phyloP scores from a whole-genome alignment of 163 green algal genomes.

The Chlorella variabilis region DNA sequence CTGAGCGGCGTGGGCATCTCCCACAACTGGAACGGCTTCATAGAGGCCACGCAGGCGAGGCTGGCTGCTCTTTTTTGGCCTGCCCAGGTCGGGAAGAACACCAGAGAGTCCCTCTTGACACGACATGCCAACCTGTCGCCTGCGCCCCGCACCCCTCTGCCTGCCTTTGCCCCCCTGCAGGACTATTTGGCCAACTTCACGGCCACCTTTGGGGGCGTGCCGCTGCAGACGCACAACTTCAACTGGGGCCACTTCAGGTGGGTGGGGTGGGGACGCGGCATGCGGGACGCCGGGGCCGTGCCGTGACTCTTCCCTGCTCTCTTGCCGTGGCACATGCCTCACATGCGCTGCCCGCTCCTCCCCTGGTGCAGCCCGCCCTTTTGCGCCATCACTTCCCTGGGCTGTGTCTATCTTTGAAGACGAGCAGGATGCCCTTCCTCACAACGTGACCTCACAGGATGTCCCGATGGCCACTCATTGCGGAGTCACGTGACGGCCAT shows the following conservation, averaged over 20 bases:
- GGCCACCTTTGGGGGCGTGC: slow-evolving; percentile 13
- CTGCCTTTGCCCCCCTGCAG: neutral
- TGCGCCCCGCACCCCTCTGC: neutral
- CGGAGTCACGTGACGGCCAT: no score
- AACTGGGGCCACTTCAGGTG: slow-evolving; percentile 14
- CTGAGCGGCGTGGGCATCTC: slow-evolving; percentile 37
- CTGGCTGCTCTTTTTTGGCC: neutral
- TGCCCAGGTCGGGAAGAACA: no score
- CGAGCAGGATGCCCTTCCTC: neutral
- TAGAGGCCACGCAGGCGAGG: neutral
- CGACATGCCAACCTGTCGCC: no score
- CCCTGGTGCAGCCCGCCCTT: slow-evolving; percentile 7
- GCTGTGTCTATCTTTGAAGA: slow-evolving; percentile 20
- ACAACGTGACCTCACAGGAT: no score
- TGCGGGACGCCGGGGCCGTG: no score
- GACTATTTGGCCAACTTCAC: slow-evolving; percentile 28
- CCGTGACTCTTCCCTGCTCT: no score
- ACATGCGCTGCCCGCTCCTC: neutral
- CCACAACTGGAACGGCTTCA: slow-evolving; percentile 21
- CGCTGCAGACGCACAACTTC: slow-evolving; percentile 16
- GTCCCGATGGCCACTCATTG: no score
- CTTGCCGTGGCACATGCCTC: neutral
- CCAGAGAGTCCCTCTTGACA: no score
- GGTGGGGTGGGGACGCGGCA: neutral
- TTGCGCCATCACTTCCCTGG: slow-evolving; percentile 12